Conservation (phyloP, 495 filamentous ascomycete species). For the Annulohypoxylon stygium region DNA sequence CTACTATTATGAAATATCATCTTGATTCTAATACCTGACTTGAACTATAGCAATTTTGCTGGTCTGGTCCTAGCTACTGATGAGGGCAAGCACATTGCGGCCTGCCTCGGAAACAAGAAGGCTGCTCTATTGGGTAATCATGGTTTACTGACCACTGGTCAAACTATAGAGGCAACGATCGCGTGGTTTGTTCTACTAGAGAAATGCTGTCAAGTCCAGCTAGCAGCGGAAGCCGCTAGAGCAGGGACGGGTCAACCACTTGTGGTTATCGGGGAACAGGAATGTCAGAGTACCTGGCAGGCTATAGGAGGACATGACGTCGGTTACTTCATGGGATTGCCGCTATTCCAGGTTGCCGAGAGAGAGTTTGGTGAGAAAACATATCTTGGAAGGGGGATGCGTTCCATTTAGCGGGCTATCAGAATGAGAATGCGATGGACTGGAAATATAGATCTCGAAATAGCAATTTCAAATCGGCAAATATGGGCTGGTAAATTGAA, state of each 20-base stretch:
- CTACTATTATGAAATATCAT: no score
- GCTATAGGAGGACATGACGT: not conserved
- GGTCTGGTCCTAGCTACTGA: not conserved
- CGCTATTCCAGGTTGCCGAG: not conserved
- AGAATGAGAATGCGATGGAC: no score
- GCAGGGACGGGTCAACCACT: not conserved
- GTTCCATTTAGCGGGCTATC: not conserved
- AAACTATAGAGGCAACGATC: not conserved
- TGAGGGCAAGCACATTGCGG: not conserved
- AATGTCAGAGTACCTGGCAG: not conserved
- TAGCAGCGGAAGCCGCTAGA: not conserved
- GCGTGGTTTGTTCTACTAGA: not conserved
- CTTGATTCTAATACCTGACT: no score
- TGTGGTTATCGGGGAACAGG: not conserved
- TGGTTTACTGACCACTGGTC: not conserved
- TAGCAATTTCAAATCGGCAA: no score
- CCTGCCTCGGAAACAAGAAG: not conserved
- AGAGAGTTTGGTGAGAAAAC: not conserved
- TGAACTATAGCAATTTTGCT: not conserved
- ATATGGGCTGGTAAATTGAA: no score
- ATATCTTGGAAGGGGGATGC: not conserved
- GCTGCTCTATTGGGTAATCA: not conserved
- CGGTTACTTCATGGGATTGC: conserved; percentile 2
- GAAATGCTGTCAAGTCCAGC: conserved; percentile 1
- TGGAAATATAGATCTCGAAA: no score